These are phyloP conservation scores for Fusarium subtropicale DNA, from an alignment of 2,329 filamentous ascomycete genomes.

Conservation along the genomic window DNA sequence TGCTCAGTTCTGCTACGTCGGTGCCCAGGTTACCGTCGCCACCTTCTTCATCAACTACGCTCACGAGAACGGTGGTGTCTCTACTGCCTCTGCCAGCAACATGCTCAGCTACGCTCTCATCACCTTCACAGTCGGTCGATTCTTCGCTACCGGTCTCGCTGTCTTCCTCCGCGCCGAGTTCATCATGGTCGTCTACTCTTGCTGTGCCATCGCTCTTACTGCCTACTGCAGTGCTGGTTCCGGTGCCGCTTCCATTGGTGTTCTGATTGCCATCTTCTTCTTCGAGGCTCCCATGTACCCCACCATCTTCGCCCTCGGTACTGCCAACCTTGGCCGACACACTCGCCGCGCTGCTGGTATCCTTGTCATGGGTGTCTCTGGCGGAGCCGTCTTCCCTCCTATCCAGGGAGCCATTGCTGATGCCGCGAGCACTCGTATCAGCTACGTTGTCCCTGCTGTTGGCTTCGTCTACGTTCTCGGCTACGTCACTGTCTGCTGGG, in stretches of 20 bases:
- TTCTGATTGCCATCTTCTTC: constrained; percentile 79
- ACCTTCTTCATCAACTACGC: constrained; percentile 80
- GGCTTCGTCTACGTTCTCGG: constrained; percentile 44
- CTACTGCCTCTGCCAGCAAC: constrained; percentile 64
- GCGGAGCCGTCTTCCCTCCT: constrained; percentile 59
- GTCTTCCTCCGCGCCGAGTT: constrained; percentile 73
- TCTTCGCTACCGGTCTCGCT: constrained; percentile 73
- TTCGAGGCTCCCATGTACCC: constrained; percentile 86
- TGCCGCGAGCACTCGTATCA: constrained; percentile 40
- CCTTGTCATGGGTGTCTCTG: constrained; percentile 75
- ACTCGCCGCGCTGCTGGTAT: constrained; percentile 81
- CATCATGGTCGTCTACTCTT: constrained; percentile 73
- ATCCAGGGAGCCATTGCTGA: constrained; percentile 41
- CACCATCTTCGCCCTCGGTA: constrained; percentile 81
- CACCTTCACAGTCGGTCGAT: constrained; percentile 79
- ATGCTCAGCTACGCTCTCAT: constrained; percentile 81
- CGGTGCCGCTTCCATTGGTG: constrained; percentile 63
- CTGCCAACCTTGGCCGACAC: constrained; percentile 79
- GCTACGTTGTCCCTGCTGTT: constrained; percentile 41
- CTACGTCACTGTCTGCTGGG: constrained; percentile 37
- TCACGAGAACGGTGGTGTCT: constrained; percentile 67
- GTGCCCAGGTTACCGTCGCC: constrained; percentile 75
- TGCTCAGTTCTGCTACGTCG: constrained; percentile 83
- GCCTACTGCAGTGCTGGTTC: constrained; percentile 59
- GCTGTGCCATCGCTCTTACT: constrained; percentile 71